These are phyloP conservation scores for Fonsecaea pedrosoi DNA, from an alignment of 2,329 filamentous ascomycete species.

Conservation along the genomic window DNA sequence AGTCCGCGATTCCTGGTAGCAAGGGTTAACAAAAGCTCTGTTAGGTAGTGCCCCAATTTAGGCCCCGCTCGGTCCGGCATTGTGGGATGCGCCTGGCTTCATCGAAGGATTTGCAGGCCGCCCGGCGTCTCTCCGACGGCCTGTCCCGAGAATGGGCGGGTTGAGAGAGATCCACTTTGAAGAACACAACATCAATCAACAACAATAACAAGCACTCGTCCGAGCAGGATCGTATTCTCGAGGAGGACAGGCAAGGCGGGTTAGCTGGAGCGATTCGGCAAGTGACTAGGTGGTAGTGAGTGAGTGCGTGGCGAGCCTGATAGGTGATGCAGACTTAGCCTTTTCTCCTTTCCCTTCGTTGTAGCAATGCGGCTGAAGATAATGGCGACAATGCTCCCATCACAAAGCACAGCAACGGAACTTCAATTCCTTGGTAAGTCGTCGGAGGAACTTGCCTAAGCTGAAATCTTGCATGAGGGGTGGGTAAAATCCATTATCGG, in stretches of 20 bases:
- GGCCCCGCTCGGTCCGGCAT: neutral
- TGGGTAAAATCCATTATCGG: neutral
- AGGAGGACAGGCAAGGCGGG: neutral
- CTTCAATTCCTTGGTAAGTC: neutral
- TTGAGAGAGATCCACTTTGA: neutral
- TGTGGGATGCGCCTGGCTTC: neutral
- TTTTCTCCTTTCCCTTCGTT: neutral
- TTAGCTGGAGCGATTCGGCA: neutral
- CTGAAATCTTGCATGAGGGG: neutral
- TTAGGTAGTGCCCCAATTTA: neutral
- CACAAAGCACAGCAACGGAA: neutral
- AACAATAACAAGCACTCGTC: neutral
- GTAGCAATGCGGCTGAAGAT: constrained; percentile 2
- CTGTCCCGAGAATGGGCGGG: no score
- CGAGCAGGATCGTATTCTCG: neutral
- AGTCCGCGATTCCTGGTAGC: neutral
- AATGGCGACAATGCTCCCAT: neutral
- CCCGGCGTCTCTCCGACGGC: neutral
- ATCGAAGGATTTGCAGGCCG: constrained; percentile 1
- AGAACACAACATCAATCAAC: neutral
- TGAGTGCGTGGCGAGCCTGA: neutral
- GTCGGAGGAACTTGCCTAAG: neutral
- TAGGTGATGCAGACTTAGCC: neutral
- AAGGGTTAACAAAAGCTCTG: neutral
- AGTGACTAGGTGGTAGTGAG: neutral